Evolutionary conservation across 371 early-diverging fungal species (phyloP).

Genomic region (Batkoa obscura): DNA sequence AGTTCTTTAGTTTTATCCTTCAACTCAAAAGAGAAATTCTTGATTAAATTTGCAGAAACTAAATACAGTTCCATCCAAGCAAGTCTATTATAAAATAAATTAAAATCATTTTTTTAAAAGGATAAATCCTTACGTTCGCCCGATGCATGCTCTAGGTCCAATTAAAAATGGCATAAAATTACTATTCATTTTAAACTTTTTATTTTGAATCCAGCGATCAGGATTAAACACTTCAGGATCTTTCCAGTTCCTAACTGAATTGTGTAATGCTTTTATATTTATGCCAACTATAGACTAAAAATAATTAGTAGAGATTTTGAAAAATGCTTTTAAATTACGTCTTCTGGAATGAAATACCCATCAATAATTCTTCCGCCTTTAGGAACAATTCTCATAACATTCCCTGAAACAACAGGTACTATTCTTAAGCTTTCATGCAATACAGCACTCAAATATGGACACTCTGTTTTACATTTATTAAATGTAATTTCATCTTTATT

Average conservation of each 20-base stretch:
- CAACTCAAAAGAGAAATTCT: no score
- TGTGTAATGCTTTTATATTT: background rate
- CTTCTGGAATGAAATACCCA: slow-evolving; percentile 4
- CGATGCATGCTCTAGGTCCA: background rate
- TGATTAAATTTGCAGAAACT: background rate
- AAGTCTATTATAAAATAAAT: background rate
- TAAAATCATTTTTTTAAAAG: background rate
- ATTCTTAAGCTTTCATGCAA: background rate
- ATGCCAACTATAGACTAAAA: background rate
- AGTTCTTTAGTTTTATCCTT: no score
- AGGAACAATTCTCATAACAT: background rate
- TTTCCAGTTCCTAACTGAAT: background rate
- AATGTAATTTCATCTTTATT: no score
- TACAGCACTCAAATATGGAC: background rate
- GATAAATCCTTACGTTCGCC: background rate
- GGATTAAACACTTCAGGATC: background rate
- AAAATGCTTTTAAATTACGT: background rate
- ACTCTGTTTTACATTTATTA: no score
- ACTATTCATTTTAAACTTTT: background rate
- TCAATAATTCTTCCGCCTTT: background rate
- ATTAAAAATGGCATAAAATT: slow-evolving; percentile 4
- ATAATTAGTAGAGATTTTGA: background rate
- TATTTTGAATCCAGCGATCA: background rate
- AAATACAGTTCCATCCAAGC: slow-evolving; percentile 4
- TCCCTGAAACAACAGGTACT: background rate